Evolutionary conservation across 2,329 filamentous ascomycete species (phyloP).

Genomic region (Calycina herbarum): DNA sequence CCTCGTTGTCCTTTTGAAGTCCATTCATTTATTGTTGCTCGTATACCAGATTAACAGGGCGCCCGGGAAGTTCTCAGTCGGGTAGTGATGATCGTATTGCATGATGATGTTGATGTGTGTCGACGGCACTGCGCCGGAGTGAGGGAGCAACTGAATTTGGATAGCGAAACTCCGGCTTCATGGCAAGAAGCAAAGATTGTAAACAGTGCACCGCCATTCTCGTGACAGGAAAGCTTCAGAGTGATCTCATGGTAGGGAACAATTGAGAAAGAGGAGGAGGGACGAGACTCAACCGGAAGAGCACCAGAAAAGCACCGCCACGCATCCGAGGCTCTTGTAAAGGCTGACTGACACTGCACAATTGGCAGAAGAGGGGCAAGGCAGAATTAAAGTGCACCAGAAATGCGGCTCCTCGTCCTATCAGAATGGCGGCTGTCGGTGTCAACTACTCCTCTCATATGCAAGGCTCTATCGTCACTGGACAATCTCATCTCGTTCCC

Average conservation of each 20-base stretch:
- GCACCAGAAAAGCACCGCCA: neutral
- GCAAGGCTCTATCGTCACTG: neutral
- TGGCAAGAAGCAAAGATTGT: neutral
- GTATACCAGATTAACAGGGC: neutral
- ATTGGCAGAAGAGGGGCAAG: neutral
- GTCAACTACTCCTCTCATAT: neutral
- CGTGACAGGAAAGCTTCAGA: neutral
- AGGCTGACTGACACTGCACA: neutral
- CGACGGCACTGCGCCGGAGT: neutral
- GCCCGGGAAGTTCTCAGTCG: neutral
- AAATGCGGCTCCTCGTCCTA: neutral
- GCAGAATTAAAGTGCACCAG: neutral
- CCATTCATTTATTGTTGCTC: neutral
- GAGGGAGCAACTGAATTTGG: neutral
- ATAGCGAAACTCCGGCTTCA: neutral
- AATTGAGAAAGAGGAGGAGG: neutral
- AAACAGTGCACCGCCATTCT: neutral
- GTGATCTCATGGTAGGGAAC: neutral
- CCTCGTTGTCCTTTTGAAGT: neutral
- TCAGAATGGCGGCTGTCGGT: neutral
- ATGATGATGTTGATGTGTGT: conserved; percentile 2
- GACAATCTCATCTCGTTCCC: neutral
- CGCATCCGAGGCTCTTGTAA: neutral
- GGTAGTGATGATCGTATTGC: neutral
- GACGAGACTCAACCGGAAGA: neutral